phyloP scores from a whole-genome alignment of 2,329 filamentous ascomycete species.

The Xylaria sp. region DNA sequence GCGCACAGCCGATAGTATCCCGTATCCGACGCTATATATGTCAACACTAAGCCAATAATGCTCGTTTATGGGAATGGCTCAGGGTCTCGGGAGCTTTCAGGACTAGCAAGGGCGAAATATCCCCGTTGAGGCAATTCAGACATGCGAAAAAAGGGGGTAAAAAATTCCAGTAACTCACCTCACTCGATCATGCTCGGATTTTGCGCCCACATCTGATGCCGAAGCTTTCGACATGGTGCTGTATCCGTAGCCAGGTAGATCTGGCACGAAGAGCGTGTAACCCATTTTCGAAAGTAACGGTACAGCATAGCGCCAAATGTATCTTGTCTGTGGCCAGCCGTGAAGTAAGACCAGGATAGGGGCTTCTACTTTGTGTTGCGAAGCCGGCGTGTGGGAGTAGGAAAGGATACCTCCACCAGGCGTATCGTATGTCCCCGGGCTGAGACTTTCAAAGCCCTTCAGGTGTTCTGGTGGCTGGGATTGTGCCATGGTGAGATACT shows the following conservation, averaged over 20 bases:
- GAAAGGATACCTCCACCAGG: conserved; percentile 31
- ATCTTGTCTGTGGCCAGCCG: conserved; percentile 37
- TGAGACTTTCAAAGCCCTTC: conserved; percentile 30
- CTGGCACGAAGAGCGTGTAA: conserved; percentile 34
- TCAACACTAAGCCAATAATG: background rate
- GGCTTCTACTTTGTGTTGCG: conserved; percentile 23
- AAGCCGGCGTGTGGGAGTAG: conserved; percentile 33
- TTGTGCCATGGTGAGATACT: conserved; percentile 7
- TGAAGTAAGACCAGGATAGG: conserved; percentile 38
- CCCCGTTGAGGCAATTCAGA: background rate
- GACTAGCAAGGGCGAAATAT: background rate
- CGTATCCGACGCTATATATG: conserved; percentile 27
- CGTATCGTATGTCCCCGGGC: conserved; percentile 23
- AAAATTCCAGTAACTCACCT: background rate
- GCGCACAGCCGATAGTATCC: conserved; percentile 30
- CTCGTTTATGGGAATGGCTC: background rate
- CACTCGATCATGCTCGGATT: conserved; percentile 28
- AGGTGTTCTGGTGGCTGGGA: conserved; percentile 20
- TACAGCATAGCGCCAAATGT: conserved; percentile 37
- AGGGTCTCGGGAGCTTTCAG: background rate
- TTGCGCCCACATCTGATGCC: conserved; percentile 14
- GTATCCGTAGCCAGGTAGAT: conserved; percentile 36
- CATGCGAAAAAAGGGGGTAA: background rate
- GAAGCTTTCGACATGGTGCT: conserved; percentile 29
- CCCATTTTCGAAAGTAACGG: conserved; percentile 28